Conservation (phyloP, 305 asterid genomes). For the Solanum hybrid region DNA sequence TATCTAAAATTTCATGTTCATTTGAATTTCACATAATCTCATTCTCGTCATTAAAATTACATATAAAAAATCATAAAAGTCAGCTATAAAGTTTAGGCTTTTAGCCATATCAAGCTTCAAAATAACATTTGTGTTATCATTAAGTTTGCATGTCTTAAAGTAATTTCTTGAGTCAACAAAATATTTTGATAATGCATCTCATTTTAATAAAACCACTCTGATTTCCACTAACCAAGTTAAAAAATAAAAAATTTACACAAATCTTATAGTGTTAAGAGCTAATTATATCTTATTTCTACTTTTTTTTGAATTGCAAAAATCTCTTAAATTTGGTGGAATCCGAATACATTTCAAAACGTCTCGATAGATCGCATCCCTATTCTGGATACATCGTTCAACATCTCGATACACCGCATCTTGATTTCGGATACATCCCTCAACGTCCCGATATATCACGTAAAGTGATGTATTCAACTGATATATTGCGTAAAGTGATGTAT, state of each 20-base stretch:
- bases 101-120: background rate
- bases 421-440: background rate
- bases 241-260: background rate
- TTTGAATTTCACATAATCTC: background rate
- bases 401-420: background rate
- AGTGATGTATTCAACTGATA: background rate
- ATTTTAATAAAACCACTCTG: background rate
- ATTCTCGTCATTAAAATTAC: background rate
- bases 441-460: too few relatives aligned
- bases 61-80: too few relatives aligned
- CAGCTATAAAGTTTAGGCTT: background rate
- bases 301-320: background rate
- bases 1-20: fast-evolving
- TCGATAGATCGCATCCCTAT: fast-evolving
- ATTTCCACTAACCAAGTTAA: background rate
- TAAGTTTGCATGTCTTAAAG: background rate
- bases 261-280: too few relatives aligned
- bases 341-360: background rate
- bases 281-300: too few relatives aligned
- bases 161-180: background rate
- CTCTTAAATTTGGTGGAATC: too few relatives aligned
- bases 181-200: background rate
- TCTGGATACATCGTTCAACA: background rate
- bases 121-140: background rate
- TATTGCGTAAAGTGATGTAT: background rate